A percentile compares a stretch with the other conserved stretches of the same genome.
These are phyloP conservation scores for Globisporangium polare DNA, from an alignment of 352 stramenopile genomes.

Conservation along the genomic window DNA sequence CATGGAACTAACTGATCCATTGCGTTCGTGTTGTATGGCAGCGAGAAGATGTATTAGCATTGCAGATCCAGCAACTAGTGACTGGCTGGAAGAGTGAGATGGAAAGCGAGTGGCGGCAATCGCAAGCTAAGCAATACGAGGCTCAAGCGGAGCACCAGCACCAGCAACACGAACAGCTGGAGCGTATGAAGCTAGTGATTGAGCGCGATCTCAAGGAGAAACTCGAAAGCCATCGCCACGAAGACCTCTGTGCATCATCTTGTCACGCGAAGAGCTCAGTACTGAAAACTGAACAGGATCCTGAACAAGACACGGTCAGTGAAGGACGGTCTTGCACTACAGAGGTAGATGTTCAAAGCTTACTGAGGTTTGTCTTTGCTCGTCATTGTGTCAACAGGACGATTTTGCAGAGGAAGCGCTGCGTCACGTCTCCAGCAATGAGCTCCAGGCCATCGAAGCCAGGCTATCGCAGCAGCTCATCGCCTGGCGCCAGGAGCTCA, in stretches of 20 bases:
- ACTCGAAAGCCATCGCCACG: background rate
- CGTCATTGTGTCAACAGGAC: conserved; percentile 7
- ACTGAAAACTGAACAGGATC: background rate
- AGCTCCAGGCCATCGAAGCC: conserved; percentile 19
- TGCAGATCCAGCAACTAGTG: background rate
- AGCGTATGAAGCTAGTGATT: background rate
- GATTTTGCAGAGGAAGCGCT: conserved; percentile 13
- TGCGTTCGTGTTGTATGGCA: background rate
- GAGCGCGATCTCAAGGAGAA: background rate
- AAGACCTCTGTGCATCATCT: background rate
- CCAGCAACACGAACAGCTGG: background rate
- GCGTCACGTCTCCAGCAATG: background rate
- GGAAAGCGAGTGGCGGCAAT: conserved; percentile 1
- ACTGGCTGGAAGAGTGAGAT: background rate
- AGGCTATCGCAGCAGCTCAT: conserved; percentile 20
- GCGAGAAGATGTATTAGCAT: background rate
- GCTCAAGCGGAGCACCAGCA: no score
- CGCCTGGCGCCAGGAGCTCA: conserved; percentile 22
- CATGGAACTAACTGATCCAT: background rate
- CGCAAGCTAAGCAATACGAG: no score
- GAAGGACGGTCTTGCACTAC: no score
- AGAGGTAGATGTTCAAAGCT: no score
- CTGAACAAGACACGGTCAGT: background rate
- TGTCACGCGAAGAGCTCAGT: background rate
- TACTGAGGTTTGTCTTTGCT: background rate